Conservation (phyloP, 176 grass and related monocot species). For the Saccharum spontaneum region DNA sequence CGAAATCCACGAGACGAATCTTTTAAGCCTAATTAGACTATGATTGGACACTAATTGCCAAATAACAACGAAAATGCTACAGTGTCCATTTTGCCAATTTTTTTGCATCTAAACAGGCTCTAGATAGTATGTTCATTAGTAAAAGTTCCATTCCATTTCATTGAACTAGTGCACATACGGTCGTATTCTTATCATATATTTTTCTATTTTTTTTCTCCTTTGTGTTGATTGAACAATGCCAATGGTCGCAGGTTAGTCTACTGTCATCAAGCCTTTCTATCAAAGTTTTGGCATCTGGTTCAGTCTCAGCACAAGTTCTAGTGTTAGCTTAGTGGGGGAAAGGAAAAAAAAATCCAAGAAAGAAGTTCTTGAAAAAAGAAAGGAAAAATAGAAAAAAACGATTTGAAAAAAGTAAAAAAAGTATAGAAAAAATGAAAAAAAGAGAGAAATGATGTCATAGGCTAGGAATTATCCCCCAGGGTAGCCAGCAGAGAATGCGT, state of each 20-base stretch:
- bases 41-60: no score
- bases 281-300: constrained; percentile 46
- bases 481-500: constrained; percentile 31
- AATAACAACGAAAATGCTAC: no score
- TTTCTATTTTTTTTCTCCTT: not conserved
- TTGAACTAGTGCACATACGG: not conserved
- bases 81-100: no score
- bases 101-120: no score
- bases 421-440: not conserved
- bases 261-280: constrained; percentile 59
- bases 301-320: constrained; percentile 43
- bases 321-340: constrained; percentile 43
- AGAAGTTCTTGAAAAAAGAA: not conserved
- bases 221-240: constrained; percentile 57
- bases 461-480: constrained; percentile 33
- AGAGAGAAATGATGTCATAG: not conserved
- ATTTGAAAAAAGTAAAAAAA: constrained; percentile 24
- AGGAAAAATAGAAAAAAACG: constrained; percentile 24
- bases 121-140: not conserved
- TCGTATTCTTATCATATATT: constrained; percentile 13
- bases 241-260: constrained; percentile 69
- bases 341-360: not conserved
- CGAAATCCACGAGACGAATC: no score
- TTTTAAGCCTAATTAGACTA: no score
- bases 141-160: not conserved